These are phyloP conservation scores for Leccinum colubrinum DNA, from an alignment of 1,284 basidiomycete species.

Conservation along the genomic window DNA sequence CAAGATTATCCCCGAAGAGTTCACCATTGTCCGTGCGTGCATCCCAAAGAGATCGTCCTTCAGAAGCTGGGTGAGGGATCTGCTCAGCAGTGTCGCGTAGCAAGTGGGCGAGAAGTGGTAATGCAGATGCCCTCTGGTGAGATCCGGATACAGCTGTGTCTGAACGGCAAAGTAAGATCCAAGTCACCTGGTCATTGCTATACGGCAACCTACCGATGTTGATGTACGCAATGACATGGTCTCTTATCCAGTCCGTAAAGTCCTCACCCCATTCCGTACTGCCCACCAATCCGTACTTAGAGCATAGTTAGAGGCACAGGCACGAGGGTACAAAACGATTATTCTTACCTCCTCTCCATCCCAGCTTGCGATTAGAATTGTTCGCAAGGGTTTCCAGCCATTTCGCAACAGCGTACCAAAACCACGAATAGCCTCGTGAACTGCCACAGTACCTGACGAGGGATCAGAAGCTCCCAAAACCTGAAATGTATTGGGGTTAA, in stretches of 20 bases:
- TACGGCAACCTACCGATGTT: constrained; percentile 57
- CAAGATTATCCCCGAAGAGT: constrained; percentile 16
- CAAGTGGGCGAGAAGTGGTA: constrained; percentile 71
- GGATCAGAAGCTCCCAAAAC: constrained; percentile 77
- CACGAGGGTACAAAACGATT: background rate
- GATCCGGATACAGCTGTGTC: constrained; percentile 67
- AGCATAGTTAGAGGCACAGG: constrained; percentile 6
- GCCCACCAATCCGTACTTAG: constrained; percentile 73
- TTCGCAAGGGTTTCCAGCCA: constrained; percentile 83
- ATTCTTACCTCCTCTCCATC: constrained; percentile 68
- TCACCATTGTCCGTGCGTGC: constrained; percentile 37
- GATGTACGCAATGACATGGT: constrained; percentile 74
- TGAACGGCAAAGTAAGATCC: constrained; percentile 20
- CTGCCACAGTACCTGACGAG: constrained; percentile 73
- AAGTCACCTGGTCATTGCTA: background rate
- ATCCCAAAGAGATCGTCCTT: constrained; percentile 48
- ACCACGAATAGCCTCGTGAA: constrained; percentile 73
- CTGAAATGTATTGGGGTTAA: constrained; percentile 16
- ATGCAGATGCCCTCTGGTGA: constrained; percentile 48
- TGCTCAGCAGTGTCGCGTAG: constrained; percentile 57
- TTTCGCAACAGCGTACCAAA: constrained; percentile 60
- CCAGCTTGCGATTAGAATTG: constrained; percentile 78
- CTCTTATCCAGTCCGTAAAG: constrained; percentile 69
- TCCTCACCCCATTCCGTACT: constrained; percentile 83
- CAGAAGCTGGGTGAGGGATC: constrained; percentile 51